Conservation (phyloP, 257 asterid genomes). For the Nicotiana paniculata region DNA sequence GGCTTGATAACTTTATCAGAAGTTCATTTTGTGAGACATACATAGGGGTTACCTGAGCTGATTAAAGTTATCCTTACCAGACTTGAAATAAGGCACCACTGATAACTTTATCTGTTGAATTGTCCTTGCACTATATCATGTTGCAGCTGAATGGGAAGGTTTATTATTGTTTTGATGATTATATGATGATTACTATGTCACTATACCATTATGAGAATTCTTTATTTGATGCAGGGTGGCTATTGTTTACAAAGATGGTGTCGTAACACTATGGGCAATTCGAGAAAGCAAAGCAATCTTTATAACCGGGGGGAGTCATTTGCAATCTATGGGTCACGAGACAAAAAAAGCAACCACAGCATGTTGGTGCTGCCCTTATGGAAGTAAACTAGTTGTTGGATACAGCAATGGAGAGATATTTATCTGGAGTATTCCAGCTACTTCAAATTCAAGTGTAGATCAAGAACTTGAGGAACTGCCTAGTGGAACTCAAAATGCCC, state of each 20-base stretch:
- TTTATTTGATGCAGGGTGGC: conserved; percentile 49
- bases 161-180: background rate
- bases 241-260: conserved; percentile 61
- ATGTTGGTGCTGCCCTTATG: conserved; percentile 75
- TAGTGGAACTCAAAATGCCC: conserved; percentile 36
- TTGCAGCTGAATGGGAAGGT: background rate
- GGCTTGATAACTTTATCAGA: background rate
- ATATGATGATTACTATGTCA: background rate
- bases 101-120: background rate
- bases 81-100: background rate
- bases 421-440: conserved; percentile 62
- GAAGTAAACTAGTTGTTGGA: conserved; percentile 78
- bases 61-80: background rate
- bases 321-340: conserved; percentile 53
- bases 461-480: conserved; percentile 29
- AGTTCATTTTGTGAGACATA: background rate
- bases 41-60: background rate
- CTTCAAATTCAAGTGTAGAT: conserved; percentile 30
- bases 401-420: conserved; percentile 80
- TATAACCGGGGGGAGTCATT: conserved; percentile 36
- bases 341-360: conserved; percentile 80
- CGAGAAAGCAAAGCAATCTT: conserved; percentile 58
- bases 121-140: background rate
- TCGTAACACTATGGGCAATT: conserved; percentile 65
- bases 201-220: background rate